phyloP scores from a whole-genome alignment of 441 rosid species.

The Syzygium syzygioides region DNA sequence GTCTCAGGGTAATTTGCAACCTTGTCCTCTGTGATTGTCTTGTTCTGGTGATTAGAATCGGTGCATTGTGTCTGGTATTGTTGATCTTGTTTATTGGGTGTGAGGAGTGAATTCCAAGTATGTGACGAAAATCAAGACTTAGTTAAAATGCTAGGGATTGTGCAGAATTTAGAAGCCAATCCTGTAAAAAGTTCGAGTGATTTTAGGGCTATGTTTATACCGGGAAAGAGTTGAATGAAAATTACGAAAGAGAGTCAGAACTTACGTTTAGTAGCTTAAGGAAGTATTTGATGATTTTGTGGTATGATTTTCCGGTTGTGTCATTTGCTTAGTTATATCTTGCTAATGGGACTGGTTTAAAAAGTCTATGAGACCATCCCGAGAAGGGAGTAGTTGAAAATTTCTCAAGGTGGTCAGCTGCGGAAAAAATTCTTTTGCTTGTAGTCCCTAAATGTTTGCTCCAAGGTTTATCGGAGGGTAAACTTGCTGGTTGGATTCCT shows the following conservation, averaged over 20 bases:
- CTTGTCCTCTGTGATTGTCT: background rate
- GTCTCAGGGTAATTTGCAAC: constrained; percentile 17
- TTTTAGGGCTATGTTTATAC: background rate
- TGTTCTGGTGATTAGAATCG: background rate
- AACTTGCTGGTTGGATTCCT: background rate
- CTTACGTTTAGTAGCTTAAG: background rate
- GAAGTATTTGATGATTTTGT: background rate
- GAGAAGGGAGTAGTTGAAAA: background rate
- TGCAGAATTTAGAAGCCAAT: background rate
- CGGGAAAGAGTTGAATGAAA: background rate
- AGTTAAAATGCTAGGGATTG: background rate
- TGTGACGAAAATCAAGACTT: background rate
- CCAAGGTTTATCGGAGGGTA: background rate
- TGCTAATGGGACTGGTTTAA: background rate
- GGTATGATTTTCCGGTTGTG: background rate
- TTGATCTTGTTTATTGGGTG: background rate
- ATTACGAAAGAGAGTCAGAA: background rate
- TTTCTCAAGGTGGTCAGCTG: background rate
- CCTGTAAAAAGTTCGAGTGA: background rate
- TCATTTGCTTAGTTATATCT: background rate
- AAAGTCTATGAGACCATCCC: background rate
- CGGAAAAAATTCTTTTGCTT: background rate
- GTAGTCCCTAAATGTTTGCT: background rate
- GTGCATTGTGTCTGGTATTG: background rate
- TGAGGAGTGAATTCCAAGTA: background rate